Evolutionary conservation across 2,329 filamentous ascomycete genomes (phyloP), one percentile per base, ranked within the genome.

Genomic region (Fusarium metavorans): DNA sequence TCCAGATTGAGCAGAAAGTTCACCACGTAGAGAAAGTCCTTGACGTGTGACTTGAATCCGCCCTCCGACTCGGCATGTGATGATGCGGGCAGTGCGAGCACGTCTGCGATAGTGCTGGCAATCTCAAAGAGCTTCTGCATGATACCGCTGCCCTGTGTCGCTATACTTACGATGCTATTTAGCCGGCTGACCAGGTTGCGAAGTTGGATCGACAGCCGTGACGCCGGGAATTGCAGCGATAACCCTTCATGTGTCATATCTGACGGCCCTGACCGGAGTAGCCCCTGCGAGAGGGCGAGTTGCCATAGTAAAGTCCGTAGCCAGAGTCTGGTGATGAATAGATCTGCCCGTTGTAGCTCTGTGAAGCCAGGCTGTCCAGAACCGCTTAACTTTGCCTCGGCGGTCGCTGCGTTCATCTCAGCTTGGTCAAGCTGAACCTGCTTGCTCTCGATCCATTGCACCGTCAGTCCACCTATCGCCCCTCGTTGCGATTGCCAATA

Each of bases 41-140:
- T 85, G 54, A 90, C 85, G 18, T 87, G 82, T 5, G 85, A 82
- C 6, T 83, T 81, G 3, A 85, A 85, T 34, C 88, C 87, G 43
- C 86, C 83, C 5, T 85, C 79, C 10, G 76, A 77, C 64, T 81
- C 76, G 27, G 73, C 70, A 0, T 85, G 84, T 1, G 83, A 84
- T 1, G 83, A 84, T 8, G 84, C 83, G 0, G 87, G 86, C 16
- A 90, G 81, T 52, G 88, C 87, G 25, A 90, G 83, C 2, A 91
- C 89, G 72, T 91, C 89, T 10, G 88, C 88, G 54, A 91, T 88
- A 2, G 88, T 90, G 76, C 88, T 89, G 0, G 88, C 88, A 70
- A 91, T 89, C 75, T 91, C 89, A 65, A 91, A 89, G 6, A 91
- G 82, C 77, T 91, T 91, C 70, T 89, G 86, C 62, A 90, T 82